Conservation (phyloP, 768 basidiomycete species). For the Rhodotorula sphaerocarpa region DNA sequence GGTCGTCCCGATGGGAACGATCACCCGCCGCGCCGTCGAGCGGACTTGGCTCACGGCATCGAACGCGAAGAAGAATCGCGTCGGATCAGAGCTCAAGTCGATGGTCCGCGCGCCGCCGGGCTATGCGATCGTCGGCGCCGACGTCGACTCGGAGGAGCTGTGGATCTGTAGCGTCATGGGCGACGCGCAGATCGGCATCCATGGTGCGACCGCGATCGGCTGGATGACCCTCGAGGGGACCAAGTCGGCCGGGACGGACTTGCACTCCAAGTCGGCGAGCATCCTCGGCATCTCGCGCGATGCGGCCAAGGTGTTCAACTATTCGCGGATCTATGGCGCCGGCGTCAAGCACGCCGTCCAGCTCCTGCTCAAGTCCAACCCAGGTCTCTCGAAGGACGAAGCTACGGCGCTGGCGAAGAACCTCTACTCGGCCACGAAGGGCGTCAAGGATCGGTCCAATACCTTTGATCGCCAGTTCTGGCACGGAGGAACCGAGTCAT, state of each 20-base stretch:
- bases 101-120: constrained; percentile 93
- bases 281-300: constrained; percentile 90
- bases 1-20: constrained; percentile 96
- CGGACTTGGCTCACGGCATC: constrained; percentile 97
- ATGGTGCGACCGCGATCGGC: constrained; percentile 91
- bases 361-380: constrained; percentile 73
- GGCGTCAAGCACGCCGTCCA: constrained; percentile 88
- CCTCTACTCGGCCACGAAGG: constrained; percentile 87
- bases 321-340: constrained; percentile 96
- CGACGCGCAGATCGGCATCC: constrained; percentile 91
- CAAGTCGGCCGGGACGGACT: constrained; percentile 84
- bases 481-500: constrained; percentile 94
- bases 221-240: constrained; percentile 99
- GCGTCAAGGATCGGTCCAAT: constrained; percentile 57
- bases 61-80: constrained; percentile 93
- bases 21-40: constrained; percentile 93
- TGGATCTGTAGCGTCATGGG: constrained; percentile 99
- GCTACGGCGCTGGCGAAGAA: constrained; percentile 74
- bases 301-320: constrained; percentile 97
- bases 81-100: constrained; percentile 96
- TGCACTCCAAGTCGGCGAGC: constrained; percentile 90
- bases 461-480: constrained; percentile 81
- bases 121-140: constrained; percentile 90
- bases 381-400: constrained; percentile 64
- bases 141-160: constrained; percentile 96